These are phyloP conservation scores for Dothidotthia symphoricarpi DNA, from an alignment of 2,329 filamentous ascomycete genomes.

Conservation along the genomic window DNA sequence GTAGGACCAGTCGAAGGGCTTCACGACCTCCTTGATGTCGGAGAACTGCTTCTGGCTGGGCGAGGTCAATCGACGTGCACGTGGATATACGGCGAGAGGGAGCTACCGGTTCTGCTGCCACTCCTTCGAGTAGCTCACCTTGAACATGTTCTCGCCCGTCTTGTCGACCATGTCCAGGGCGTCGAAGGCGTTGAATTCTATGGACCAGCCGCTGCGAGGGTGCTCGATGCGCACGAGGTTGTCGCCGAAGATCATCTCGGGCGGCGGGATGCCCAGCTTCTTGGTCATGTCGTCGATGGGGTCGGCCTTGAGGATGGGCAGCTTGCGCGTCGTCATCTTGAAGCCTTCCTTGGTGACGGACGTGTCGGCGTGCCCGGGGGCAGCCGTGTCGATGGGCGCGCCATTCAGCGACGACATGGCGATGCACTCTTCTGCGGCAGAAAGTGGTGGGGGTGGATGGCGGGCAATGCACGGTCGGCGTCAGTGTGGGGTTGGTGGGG, in stretches of 20 bases:
- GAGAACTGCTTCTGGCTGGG: slow-evolving; percentile 72
- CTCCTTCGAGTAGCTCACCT: slow-evolving; percentile 86
- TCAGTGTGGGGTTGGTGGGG: slow-evolving; percentile 11
- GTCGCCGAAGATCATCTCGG: slow-evolving; percentile 99
- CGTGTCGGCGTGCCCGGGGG: slow-evolving; percentile 35
- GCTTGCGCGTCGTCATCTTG: slow-evolving; percentile 77
- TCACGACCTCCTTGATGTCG: slow-evolving; percentile 89
- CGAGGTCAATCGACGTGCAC: slow-evolving; percentile 8
- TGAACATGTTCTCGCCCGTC: slow-evolving; percentile 84
- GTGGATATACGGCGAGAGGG: not conserved
- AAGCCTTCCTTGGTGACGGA: slow-evolving; percentile 54
- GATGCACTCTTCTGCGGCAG: too few relatives aligned
- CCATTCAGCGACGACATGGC: slow-evolving; percentile 32
- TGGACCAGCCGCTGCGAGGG: slow-evolving; percentile 68
- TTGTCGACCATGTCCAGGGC: slow-evolving; percentile 92
- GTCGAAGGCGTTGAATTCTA: slow-evolving; percentile 81
- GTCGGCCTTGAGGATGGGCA: slow-evolving; percentile 88
- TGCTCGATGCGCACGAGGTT: slow-evolving; percentile 79
- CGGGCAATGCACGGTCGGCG: not conserved
- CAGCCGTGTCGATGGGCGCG: slow-evolving; percentile 33
- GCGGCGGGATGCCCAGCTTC: slow-evolving; percentile 78
- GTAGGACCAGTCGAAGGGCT: slow-evolving; percentile 98
- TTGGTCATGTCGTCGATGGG: slow-evolving; percentile 84
- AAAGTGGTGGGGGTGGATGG: too few relatives aligned
- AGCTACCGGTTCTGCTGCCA: slow-evolving; percentile 68